Percentiles rank a stretch among this genome's conserved stretches.
These are phyloP conservation scores for Pseudozyma tsukubaensis DNA, from an alignment of 1,284 basidiomycete species.

Conservation along the genomic window DNA sequence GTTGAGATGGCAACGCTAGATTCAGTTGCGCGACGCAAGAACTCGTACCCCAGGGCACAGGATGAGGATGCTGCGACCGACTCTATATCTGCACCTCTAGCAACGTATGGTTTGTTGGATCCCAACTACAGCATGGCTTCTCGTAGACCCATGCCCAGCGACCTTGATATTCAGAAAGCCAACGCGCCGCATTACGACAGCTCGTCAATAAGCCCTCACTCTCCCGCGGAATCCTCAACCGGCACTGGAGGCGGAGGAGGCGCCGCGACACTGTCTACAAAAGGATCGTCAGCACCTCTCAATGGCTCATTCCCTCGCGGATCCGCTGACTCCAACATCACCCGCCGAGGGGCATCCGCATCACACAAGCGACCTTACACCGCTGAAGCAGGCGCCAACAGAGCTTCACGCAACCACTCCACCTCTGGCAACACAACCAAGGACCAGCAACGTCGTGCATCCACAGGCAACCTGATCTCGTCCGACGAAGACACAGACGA, in stretches of 20 bases:
- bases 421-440: too few species aligned
- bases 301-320: slow-evolving; percentile 25
- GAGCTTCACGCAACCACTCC: too few species aligned
- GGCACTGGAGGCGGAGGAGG: slow-evolving; percentile 4
- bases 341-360: slow-evolving; percentile 3
- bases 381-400: slow-evolving; percentile 10
- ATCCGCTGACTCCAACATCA: slow-evolving; percentile 13
- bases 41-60: not conserved
- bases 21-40: slow-evolving; percentile 7
- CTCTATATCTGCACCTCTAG: slow-evolving; percentile 4
- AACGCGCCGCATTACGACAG: slow-evolving; percentile 18
- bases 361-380: slow-evolving; percentile 16
- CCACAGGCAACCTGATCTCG: slow-evolving; percentile 9
- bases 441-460: slow-evolving; percentile 17
- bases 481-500: slow-evolving; percentile 19
- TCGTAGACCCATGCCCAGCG: slow-evolving; percentile 14
- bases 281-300: slow-evolving; percentile 26
- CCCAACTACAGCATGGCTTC: slow-evolving; percentile 40
- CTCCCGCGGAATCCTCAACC: slow-evolving; percentile 25
- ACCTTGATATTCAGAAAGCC: slow-evolving; percentile 30
- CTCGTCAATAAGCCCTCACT: slow-evolving; percentile 25
- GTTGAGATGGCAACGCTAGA: slow-evolving; percentile 29
- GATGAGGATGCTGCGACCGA: not conserved
- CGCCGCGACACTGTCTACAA: slow-evolving; percentile 17
- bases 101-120: slow-evolving; percentile 26